These are phyloP conservation scores for Agrostemma githago DNA, from an alignment of 148 eudicot species.

Conservation along the genomic window DNA sequence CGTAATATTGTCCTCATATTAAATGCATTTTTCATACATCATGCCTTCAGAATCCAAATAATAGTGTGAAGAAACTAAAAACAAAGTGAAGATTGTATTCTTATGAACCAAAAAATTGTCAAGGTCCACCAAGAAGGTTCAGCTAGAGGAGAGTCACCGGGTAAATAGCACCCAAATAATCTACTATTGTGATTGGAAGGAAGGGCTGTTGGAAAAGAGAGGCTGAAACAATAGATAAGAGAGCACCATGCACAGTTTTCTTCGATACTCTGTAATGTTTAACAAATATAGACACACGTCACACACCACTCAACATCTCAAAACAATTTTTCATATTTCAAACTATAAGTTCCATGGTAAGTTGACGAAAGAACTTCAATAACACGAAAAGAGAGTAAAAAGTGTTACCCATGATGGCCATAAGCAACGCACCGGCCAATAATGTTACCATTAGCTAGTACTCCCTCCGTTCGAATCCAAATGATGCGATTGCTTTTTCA, in stretches of 20 bases:
- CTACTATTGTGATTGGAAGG: background rate
- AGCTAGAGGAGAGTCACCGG: no score
- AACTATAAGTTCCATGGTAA: background rate
- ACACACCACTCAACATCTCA: background rate
- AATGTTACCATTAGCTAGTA: no score
- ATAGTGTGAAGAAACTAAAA: background rate
- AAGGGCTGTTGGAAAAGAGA: background rate
- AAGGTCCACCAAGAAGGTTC: no score
- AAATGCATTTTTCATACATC: background rate
- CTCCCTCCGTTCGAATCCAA: no score
- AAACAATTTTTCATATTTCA: background rate
- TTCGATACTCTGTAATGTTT: background rate
- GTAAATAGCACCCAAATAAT: background rate
- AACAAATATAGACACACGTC: background rate
- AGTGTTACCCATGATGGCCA: no score
- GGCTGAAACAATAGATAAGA: background rate
- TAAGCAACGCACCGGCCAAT: no score
- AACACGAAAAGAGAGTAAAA: background rate
- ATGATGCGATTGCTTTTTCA: no score
- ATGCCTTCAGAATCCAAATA: background rate
- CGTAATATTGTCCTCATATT: background rate
- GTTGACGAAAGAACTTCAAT: background rate
- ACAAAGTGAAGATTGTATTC: no score
- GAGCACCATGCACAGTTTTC: background rate
- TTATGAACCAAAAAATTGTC: no score